Percentiles rank a stretch among this genome's conserved stretches.
These are phyloP conservation scores for Malassezia nana DNA, from an alignment of 1,284 basidiomycete species.

Conservation along the genomic window DNA sequence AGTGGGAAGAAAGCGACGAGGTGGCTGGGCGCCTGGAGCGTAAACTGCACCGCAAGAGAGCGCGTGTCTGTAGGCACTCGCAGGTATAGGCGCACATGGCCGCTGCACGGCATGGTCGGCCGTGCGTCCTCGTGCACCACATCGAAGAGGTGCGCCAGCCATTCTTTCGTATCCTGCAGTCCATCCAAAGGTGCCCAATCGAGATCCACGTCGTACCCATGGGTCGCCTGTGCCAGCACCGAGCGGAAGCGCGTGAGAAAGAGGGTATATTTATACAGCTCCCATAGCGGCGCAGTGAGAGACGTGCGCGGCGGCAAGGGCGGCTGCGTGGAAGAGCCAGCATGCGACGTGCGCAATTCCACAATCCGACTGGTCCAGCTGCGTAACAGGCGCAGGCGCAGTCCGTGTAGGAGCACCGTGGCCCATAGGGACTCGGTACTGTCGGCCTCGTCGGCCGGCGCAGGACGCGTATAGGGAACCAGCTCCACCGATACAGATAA, in stretches of 20 bases:
- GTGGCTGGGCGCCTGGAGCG: slow-evolving; percentile 12
- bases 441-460: background rate
- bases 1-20: slow-evolving; percentile 14
- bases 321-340: background rate
- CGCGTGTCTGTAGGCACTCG: background rate
- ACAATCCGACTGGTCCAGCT: slow-evolving; percentile 3
- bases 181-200: slow-evolving; percentile 8
- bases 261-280: slow-evolving; percentile 19
- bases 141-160: slow-evolving; percentile 9
- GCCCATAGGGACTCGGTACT: background rate
- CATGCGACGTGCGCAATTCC: background rate
- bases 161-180: slow-evolving; percentile 2
- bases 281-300: slow-evolving; percentile 12
- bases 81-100: slow-evolving; percentile 3
- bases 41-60: slow-evolving; percentile 4
- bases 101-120: slow-evolving; percentile 1
- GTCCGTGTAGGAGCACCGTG: slow-evolving; percentile 11
- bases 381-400: slow-evolving; percentile 18
- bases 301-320: background rate
- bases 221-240: background rate
- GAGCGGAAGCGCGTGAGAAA: slow-evolving; percentile 13
- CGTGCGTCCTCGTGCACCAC: background rate
- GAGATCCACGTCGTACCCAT: background rate
- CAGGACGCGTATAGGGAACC: slow-evolving; percentile 3
- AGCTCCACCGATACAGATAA: slow-evolving; percentile 22